These are phyloP conservation scores for Durusdinium trenchii DNA, from an alignment of 73 alveolate genomes.

Conservation along the genomic window DNA sequence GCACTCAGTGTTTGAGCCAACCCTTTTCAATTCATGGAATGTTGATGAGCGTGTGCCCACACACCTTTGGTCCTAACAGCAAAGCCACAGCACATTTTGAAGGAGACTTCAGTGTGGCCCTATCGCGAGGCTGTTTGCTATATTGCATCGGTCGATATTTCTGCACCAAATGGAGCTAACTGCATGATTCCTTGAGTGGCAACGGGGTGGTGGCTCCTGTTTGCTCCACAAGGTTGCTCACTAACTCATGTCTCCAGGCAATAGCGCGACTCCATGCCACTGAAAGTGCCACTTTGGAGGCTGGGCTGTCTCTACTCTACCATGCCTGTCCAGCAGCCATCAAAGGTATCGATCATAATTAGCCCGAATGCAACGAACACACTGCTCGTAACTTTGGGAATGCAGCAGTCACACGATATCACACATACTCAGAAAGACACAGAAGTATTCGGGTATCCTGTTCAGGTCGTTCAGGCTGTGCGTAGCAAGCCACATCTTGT, in stretches of 20 bases:
- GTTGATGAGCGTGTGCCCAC: too few species aligned
- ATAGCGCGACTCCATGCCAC: constrained; percentile 67
- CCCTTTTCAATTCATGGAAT: background rate
- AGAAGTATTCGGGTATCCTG: background rate
- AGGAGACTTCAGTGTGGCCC: constrained; percentile 94
- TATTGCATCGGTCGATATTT: too few species aligned
- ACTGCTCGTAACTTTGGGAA: too few species aligned
- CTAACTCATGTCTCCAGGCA: constrained; percentile 17
- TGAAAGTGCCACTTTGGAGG: constrained; percentile 83
- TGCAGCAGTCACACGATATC: too few species aligned
- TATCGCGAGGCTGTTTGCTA: constrained; percentile 54
- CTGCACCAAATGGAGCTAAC: too few species aligned
- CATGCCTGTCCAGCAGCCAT: too few species aligned
- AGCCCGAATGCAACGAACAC: too few species aligned
- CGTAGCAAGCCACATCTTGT: background rate
- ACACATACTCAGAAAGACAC: background rate
- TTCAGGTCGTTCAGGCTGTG: background rate
- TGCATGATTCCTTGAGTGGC: background rate
- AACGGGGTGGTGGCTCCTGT: background rate
- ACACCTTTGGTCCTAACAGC: too few species aligned
- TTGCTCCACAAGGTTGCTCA: background rate
- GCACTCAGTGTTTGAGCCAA: background rate
- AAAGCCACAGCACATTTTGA: background rate
- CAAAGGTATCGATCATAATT: too few species aligned
- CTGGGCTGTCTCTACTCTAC: background rate